Evolutionary conservation across 352 stramenopile species (phyloP).

Genomic region (Pythium aristosporum): DNA sequence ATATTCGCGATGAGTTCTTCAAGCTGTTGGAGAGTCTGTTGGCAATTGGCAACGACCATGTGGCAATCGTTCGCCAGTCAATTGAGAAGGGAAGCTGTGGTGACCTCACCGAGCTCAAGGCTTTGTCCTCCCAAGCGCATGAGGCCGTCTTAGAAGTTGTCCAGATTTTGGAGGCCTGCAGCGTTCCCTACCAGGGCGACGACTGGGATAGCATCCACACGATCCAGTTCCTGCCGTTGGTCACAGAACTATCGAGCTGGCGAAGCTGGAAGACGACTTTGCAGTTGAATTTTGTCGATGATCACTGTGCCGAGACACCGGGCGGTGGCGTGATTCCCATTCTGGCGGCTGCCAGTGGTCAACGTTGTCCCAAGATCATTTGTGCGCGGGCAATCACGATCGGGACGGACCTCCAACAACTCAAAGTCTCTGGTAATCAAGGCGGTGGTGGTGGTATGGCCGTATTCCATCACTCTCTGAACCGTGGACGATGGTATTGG

Average conservation of each 20-base stretch:
- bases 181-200: conserved; percentile 59
- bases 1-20: conserved; percentile 70
- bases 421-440: conserved; percentile 49
- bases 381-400: conserved; percentile 62
- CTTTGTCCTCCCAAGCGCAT: conserved; percentile 44
- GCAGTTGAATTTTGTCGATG: conserved; percentile 49
- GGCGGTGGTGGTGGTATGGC: conserved; percentile 40
- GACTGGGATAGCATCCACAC: conserved; percentile 63
- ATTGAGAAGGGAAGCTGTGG: conserved; percentile 2
- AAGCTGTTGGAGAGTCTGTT: conserved; percentile 57
- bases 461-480: conserved; percentile 65
- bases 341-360: conserved; percentile 49
- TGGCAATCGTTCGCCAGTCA: conserved; percentile 5
- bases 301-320: conserved; percentile 28
- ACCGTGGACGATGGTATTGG: conserved; percentile 79
- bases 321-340: conserved; percentile 48
- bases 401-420: conserved; percentile 60
- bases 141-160: conserved; percentile 65
- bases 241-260: conserved; percentile 79
- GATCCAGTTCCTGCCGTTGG: conserved; percentile 59
- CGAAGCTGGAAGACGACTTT: conserved; percentile 71
- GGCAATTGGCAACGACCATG: conserved; percentile 30
- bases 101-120: conserved; percentile 6
- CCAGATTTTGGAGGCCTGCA: conserved; percentile 73
- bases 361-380: conserved; percentile 68